phyloP scores from a whole-genome alignment of 305 asterid species.

The Stenogyne calaminthoides region DNA sequence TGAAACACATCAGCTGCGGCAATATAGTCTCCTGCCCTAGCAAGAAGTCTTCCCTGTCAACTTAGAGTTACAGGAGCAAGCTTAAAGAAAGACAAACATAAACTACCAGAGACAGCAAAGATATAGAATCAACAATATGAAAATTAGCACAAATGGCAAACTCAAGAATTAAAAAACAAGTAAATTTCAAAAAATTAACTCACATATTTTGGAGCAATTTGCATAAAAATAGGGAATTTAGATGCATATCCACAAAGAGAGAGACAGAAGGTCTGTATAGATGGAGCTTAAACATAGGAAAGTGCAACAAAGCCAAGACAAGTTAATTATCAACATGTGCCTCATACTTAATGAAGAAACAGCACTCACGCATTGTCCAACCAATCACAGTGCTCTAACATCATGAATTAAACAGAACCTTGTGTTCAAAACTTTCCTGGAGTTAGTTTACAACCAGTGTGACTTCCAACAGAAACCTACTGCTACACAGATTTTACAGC shows the following conservation, averaged over 20 bases:
- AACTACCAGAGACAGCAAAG: slow-evolving; percentile 18
- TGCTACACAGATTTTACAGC: background rate
- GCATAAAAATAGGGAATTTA: background rate
- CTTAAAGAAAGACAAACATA: slow-evolving; percentile 42
- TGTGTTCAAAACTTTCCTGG: background rate
- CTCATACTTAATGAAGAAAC: background rate
- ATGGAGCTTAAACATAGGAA: background rate
- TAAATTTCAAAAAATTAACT: background rate
- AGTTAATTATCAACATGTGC: slow-evolving; percentile 1
- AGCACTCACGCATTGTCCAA: slow-evolving; percentile 8
- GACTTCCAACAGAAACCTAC: slow-evolving; percentile 8
- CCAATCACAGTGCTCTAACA: background rate
- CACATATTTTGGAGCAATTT: background rate
- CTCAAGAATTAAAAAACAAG: background rate
- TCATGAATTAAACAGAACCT: slow-evolving; percentile 1
- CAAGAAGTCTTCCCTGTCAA: slow-evolving; percentile 99
- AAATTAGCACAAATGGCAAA: slow-evolving; percentile 1
- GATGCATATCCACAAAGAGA: too few relatives aligned
- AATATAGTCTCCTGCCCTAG: slow-evolving; percentile 84
- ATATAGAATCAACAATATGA: slow-evolving; percentile 3
- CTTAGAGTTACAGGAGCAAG: slow-evolving; percentile 80
- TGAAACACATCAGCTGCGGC: slow-evolving; percentile 82
- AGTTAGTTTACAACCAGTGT: background rate
- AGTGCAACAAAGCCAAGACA: background rate
- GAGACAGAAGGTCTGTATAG: too few relatives aligned